Base-by-base conservation (phyloP, 2,329 filamentous ascomycete genomes). In the Aspergillus melleus region DNA sequence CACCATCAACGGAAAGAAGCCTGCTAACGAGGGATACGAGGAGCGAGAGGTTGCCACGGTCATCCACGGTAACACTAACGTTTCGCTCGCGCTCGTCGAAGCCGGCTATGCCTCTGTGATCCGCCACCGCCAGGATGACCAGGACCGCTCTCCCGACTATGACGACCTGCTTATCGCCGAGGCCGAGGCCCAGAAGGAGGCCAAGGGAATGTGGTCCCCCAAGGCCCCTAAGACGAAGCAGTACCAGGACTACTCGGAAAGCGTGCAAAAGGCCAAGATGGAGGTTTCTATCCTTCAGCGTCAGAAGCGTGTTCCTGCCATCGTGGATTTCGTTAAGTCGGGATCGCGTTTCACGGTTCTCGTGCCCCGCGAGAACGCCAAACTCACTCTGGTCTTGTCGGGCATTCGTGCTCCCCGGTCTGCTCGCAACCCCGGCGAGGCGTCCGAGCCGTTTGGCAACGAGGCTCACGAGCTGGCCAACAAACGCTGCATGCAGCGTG, bases 281-380 rank as follows among this genome's bases (percentile, higher is more conserved):
- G 92, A 96, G 76, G 84, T 96, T 42, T 90, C 91, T 11, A 88
- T 92, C 22, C 84, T 99, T 32, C 91, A 95, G 62, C 87, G 94
- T 56, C 93, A 97, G 76, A 94, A 92, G 83, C 94, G 91, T 77
- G 89, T 98, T 3, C 92, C 95, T 8, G 95, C 90, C 11, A 84
- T 99, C 67, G 92, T 99, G 47, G 95, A 99, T 76, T 99, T 96
- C 76, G 95, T 96, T 81, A 97, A 98, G 79, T 91, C 92, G n/a
- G 95, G 91, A 30, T 96, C 93, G 46, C 87, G 95, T 66, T 99
- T 98, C 77, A 96, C 92, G 26, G 84, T 99, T 39, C 82, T 99
- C 10, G 87, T 99, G 52, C 94, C 95, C 51, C 89, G 93, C 39
- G 95, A 99, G 74, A 92, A 92, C 70, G 88, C 94, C 72, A 98